Evolutionary conservation across 2,329 filamentous ascomycete species (phyloP).

Genomic region (Phoma sp.): DNA sequence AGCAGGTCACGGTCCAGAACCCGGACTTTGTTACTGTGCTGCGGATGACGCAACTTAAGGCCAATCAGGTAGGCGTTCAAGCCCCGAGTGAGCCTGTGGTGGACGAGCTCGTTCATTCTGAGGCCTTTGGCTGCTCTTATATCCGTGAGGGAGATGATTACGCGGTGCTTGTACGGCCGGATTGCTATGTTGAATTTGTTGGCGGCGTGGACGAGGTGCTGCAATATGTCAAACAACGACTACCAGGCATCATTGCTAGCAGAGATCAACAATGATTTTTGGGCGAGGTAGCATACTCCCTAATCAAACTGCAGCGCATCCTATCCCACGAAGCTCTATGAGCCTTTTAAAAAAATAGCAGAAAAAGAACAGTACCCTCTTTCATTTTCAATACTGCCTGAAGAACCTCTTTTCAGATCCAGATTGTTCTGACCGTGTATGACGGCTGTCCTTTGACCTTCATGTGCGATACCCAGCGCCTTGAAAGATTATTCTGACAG

Average conservation of each 20-base stretch:
- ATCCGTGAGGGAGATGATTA: conserved; percentile 5
- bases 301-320: no score
- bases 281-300: no score
- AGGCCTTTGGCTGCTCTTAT: conserved; percentile 13
- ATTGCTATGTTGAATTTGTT: conserved; percentile 19
- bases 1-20: neutral
- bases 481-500: no score
- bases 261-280: no score
- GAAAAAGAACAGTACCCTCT: no score
- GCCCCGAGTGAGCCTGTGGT: neutral
- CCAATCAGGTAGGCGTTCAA: neutral
- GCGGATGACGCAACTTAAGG: conserved; percentile 1
- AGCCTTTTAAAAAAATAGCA: no score
- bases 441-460: no score
- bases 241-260: conserved; percentile 1
- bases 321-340: no score
- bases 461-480: no score
- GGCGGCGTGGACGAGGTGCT: neutral
- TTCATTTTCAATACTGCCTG: no score
- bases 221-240: neutral
- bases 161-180: conserved; percentile 17
- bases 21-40: conserved; percentile 4
- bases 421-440: no score
- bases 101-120: neutral
- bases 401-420: no score